A percentile compares a stretch with the other conserved stretches of the same genome.
phyloP scores from a whole-genome alignment of 208 protist genomes.

The Hexamita inflata region DNA sequence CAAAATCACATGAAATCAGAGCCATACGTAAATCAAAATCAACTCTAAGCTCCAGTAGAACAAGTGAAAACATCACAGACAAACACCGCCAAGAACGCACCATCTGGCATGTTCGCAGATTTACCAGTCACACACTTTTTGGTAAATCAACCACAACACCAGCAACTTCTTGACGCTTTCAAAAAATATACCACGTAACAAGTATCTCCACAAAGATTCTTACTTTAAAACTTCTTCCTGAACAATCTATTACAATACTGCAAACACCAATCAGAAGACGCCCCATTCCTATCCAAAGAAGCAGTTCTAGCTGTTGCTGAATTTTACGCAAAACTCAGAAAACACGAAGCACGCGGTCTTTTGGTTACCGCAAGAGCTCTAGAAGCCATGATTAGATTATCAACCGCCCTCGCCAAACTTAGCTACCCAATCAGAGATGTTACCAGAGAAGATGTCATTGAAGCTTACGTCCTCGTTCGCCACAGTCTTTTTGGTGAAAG shows the following conservation, averaged over 20 bases:
- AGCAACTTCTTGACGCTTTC: too few relatives aligned
- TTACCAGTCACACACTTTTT: too few relatives aligned
- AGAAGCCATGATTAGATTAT: conserved; percentile 3
- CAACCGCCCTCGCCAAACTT: not conserved
- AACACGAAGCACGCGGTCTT: not conserved
- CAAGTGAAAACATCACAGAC: not conserved
- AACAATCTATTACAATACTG: too few relatives aligned
- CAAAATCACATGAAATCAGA: not conserved
- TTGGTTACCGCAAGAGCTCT: not conserved
- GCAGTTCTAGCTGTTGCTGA: not conserved
- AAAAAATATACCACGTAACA: too few relatives aligned
- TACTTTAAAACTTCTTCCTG: too few relatives aligned
- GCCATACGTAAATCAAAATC: not conserved
- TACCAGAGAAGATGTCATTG: conserved; percentile 6
- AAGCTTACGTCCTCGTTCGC: not conserved
- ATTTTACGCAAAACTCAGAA: not conserved
- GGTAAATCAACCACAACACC: too few relatives aligned
- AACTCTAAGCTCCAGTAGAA: not conserved
- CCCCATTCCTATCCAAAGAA: not conserved
- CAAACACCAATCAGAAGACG: too few relatives aligned
- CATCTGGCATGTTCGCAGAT: too few relatives aligned
- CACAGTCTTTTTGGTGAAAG: not conserved
- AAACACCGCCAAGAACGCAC: not conserved
- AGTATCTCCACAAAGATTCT: too few relatives aligned
- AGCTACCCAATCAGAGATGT: not conserved